Percentiles rank a stretch among this genome's conserved stretches.
phyloP scores from a whole-genome alignment of 2,329 filamentous ascomycete species.

The Zopfia rhizophila region DNA sequence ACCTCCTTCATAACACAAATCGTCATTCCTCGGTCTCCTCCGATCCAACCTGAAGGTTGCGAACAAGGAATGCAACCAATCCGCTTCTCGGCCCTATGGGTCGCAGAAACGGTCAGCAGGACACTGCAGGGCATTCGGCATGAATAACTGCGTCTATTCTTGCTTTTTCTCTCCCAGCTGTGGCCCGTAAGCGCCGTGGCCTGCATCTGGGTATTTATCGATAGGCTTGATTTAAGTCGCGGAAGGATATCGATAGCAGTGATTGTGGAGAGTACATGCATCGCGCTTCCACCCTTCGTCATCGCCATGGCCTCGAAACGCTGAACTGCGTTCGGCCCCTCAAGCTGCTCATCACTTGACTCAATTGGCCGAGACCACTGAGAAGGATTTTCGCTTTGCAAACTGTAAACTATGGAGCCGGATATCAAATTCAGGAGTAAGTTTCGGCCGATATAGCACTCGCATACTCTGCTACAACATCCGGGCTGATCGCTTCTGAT shows the following conservation, averaged over 20 bases:
- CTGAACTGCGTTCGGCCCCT: no score
- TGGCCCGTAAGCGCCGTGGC: constrained; percentile 26
- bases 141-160: constrained; percentile 19
- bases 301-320: constrained; percentile 20
- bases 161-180: constrained; percentile 12
- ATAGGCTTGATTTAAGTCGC: constrained; percentile 15
- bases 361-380: neutral
- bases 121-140: constrained; percentile 11
- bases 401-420: no score
- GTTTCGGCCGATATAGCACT: constrained; percentile 10
- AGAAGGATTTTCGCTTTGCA: no score
- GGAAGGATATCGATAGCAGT: constrained; percentile 9
- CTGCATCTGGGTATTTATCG: constrained; percentile 14
- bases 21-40: constrained; percentile 27
- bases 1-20: constrained; percentile 9
- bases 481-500: constrained; percentile 1
- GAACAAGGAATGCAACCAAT: constrained; percentile 24
- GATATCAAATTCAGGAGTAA: no score
- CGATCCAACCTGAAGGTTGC: constrained; percentile 9
- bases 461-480: constrained; percentile 13
- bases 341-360: constrained; percentile 14
- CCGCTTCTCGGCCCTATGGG: constrained; percentile 25
- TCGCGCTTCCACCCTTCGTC: constrained; percentile 6
- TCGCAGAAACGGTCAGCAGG: constrained; percentile 35
- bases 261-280: constrained; percentile 15